Conservation (phyloP, 805 yeast species). For the Hanseniaspora hatyaiensis region DNA sequence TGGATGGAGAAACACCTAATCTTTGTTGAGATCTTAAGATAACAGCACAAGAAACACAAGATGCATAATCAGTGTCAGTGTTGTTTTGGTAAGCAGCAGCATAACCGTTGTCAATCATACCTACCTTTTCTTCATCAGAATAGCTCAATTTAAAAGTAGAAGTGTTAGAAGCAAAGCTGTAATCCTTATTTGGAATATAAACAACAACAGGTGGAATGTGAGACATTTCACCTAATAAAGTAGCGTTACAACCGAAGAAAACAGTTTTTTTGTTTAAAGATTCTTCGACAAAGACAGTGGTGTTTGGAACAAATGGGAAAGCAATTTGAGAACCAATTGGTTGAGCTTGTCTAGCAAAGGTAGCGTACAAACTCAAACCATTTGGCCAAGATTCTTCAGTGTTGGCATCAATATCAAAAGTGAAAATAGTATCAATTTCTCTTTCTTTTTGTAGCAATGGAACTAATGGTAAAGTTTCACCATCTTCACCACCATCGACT, state of each 20-base stretch:
- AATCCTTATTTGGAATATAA: constrained; percentile 67
- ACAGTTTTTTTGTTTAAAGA: constrained; percentile 60
- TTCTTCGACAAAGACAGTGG: constrained; percentile 43
- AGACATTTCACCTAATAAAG: constrained; percentile 45
- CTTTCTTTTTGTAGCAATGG: constrained; percentile 53
- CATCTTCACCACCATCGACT: constrained; percentile 67
- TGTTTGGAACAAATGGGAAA: constrained; percentile 75
- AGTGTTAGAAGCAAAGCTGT: constrained; percentile 53
- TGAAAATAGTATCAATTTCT: constrained; percentile 51
- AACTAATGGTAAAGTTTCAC: constrained; percentile 49
- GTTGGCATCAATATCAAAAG: constrained; percentile 62
- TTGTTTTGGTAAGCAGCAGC: constrained; percentile 59
- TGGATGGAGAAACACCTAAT: constrained; percentile 44
- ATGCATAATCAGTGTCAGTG: constrained; percentile 54
- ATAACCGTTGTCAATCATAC: constrained; percentile 62
- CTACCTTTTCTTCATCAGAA: constrained; percentile 42
- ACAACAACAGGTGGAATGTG: constrained; percentile 61
- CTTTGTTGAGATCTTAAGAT: constrained; percentile 70
- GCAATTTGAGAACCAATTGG: constrained; percentile 44
- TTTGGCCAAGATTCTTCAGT: constrained; percentile 52
- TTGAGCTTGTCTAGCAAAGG: constrained; percentile 49
- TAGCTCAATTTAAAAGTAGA: constrained; percentile 62
- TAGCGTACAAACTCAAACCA: constrained; percentile 47
- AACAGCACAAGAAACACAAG: constrained; percentile 75
- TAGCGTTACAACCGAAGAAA: constrained; percentile 72